phyloP scores from a whole-genome alignment of 2,329 filamentous ascomycete species.

The Penicillium sp. region DNA sequence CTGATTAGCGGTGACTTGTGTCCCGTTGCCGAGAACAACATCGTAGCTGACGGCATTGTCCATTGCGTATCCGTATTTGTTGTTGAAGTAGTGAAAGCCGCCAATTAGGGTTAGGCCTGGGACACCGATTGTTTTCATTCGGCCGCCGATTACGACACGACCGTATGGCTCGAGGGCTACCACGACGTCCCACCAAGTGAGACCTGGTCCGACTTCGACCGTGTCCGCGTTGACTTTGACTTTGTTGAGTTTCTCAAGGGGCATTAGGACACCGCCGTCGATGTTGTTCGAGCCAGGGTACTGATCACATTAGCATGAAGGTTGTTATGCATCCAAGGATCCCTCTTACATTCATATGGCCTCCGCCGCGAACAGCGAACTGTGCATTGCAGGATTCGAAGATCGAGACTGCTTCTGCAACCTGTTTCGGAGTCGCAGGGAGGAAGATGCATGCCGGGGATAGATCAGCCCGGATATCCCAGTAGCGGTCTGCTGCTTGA shows the following conservation, averaged over 20 bases:
- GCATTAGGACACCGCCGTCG: constrained; percentile 32
- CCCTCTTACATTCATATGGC: constrained; percentile 44
- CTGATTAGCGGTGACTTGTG: too few relatives aligned
- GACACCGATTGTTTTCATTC: too few relatives aligned
- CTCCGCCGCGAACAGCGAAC: constrained; percentile 58
- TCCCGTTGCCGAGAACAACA: too few relatives aligned
- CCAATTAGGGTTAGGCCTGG: too few relatives aligned
- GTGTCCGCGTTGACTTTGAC: constrained; percentile 22
- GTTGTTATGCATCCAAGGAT: constrained; percentile 21
- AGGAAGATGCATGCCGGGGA: constrained; percentile 33
- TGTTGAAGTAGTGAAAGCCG: too few relatives aligned
- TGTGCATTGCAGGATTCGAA: constrained; percentile 31
- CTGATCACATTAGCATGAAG: too few relatives aligned
- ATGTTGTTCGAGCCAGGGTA: too few relatives aligned
- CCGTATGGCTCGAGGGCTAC: too few relatives aligned
- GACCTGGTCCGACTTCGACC: constrained; percentile 28
- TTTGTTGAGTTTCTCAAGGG: constrained; percentile 22
- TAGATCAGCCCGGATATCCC: constrained; percentile 28
- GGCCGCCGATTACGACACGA: too few relatives aligned
- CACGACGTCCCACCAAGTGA: constrained; percentile 31
- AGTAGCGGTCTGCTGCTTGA: constrained; percentile 24
- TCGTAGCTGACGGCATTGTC: too few relatives aligned
- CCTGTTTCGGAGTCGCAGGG: constrained; percentile 22
- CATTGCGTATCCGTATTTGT: too few relatives aligned
- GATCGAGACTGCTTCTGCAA: constrained; percentile 25